Evolutionary conservation across 257 asterid genomes (phyloP), one percentile per base, ranked within the genome.

Genomic region (Salvia rosmarinus): DNA sequence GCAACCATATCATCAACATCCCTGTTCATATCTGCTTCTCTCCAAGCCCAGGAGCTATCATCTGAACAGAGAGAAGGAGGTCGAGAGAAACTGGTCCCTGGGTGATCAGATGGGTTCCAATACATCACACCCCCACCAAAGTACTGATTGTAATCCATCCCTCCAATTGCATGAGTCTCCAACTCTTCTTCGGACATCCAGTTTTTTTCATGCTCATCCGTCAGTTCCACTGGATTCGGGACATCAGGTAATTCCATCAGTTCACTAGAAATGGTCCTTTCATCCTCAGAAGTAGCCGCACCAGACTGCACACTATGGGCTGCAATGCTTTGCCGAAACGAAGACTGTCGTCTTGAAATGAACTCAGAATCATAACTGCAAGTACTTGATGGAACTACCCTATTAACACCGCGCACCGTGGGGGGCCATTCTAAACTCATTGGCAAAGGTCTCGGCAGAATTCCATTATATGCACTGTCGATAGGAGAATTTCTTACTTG

Each of bases 1-100:
- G 98, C 97, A 82, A 91, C 98, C 98, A 95, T 95, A 80, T 95
- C 99, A 88, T 95, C 99, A 82, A 95, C 99, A 73, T 84, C 95
- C 79, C 89, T 82, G 54, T 70, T 91, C 94, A 95, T 88, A 78
- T 95, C 99, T 60, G 99, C 99, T 81, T 95, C 99, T 62, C 96
- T 83, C 94, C 98, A 95, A 66, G 98, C 98, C 98, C 99, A 95
- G 60, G 96, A 95, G 86, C 98, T 89, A 84, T 95, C 99, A 67
- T 95, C 99, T 34, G 99, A 95, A 85, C 98, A 89, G 78, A 91
- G 99, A 71, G 99, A 95, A 59, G 99, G 99, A 72, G 99, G 98
- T 70, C 96, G 96, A 17, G 99, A 95, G 78, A 91, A 91, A 83
- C 84, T 87, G 58, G 86, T 79, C 76, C 89, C 95, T 17, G 86